phyloP scores from a whole-genome alignment of 345 rosid species.

The Eutrema yunnanense region DNA sequence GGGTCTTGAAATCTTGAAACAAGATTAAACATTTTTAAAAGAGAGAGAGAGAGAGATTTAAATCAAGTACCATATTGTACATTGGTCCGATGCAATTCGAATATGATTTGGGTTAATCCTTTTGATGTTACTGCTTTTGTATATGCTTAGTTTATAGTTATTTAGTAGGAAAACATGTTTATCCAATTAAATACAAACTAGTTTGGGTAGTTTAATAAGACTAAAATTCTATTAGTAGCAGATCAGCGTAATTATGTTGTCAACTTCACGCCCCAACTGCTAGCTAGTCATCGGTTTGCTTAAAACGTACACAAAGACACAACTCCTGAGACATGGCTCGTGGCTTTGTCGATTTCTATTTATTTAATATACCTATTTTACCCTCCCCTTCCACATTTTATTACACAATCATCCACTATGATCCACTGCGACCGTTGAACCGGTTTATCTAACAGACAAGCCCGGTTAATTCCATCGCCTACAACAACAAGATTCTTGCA shows the following conservation, averaged over 20 bases:
- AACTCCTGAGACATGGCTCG: constrained; percentile 30
- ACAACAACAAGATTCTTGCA: neutral
- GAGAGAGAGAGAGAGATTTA: neutral
- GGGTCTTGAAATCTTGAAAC: neutral
- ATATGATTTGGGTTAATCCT: neutral
- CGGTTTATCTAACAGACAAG: neutral
- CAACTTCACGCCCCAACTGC: constrained; percentile 28
- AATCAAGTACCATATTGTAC: neutral
- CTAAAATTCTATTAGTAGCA: neutral
- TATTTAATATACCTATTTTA: neutral
- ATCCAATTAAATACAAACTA: neutral
- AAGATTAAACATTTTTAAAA: neutral
- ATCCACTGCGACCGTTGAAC: neutral
- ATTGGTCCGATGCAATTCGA: neutral
- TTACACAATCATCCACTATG: neutral
- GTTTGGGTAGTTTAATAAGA: neutral
- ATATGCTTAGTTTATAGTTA: neutral
- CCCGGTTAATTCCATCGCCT: neutral
- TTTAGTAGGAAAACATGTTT: neutral
- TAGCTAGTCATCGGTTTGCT: constrained; percentile 24
- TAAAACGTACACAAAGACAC: constrained; percentile 25
- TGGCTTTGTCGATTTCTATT: constrained; percentile 27
- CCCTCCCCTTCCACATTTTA: neutral
- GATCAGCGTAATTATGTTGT: constrained; percentile 21
- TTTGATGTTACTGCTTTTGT: neutral